These are phyloP conservation scores for Cladosporium sp. DNA, from an alignment of 2,329 filamentous ascomycete genomes.

Conservation along the genomic window DNA sequence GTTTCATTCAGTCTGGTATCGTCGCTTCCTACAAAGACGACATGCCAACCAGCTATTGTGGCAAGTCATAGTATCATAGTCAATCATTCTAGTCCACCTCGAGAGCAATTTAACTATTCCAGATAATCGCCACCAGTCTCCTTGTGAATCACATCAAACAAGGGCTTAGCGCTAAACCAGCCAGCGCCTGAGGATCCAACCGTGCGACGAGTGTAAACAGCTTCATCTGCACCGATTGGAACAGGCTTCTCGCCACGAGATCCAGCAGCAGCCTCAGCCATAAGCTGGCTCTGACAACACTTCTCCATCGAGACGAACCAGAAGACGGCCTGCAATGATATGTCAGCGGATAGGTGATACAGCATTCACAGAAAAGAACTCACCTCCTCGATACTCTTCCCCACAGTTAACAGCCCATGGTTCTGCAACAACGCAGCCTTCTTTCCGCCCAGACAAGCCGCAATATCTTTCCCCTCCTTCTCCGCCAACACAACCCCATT, in stretches of 20 bases:
- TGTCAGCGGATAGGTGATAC: neutral
- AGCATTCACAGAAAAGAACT: neutral
- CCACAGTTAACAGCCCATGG: constrained; percentile 44
- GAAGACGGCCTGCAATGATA: constrained; percentile 30
- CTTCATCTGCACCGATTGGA: constrained; percentile 65
- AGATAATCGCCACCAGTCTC: constrained; percentile 57
- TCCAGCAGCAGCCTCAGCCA: constrained; percentile 57
- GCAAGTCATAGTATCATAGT: neutral
- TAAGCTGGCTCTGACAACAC: constrained; percentile 39
- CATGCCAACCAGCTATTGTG: neutral
- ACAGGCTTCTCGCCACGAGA: constrained; percentile 61
- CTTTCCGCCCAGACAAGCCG: constrained; percentile 35
- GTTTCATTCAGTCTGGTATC: no score
- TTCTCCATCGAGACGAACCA: constrained; percentile 41
- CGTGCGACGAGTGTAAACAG: constrained; percentile 61
- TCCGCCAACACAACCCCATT: constrained; percentile 44
- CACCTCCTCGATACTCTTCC: constrained; percentile 37
- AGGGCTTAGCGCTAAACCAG: constrained; percentile 67
- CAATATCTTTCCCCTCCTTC: constrained; percentile 44
- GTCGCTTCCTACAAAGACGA: no score
- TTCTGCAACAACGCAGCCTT: constrained; percentile 42
- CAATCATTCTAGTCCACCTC: no score
- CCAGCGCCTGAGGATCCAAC: constrained; percentile 60
- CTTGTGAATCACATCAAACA: constrained; percentile 66
- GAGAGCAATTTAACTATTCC: constrained; percentile 19